These are phyloP conservation scores for Starmerella geochares DNA, from an alignment of 805 yeast species.

Conservation along the genomic window DNA sequence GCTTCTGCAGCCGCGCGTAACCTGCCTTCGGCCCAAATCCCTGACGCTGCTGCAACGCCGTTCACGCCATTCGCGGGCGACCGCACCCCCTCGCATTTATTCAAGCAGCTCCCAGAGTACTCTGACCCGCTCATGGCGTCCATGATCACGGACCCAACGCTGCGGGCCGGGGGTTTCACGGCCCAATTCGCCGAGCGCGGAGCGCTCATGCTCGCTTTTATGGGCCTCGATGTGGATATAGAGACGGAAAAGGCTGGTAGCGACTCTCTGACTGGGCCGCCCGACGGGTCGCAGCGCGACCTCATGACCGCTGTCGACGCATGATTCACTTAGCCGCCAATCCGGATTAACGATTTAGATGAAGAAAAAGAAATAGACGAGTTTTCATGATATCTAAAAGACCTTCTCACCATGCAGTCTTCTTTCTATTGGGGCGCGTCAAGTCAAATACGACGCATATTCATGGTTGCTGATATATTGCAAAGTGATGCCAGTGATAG, in stretches of 20 bases:
- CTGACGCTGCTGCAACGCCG: slow-evolving; percentile 38
- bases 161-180: slow-evolving; percentile 77
- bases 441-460: background rate
- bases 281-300: background rate
- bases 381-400: background rate
- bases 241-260: slow-evolving; percentile 41
- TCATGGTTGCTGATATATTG: too few species aligned
- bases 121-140: slow-evolving; percentile 52
- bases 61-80: slow-evolving; percentile 95
- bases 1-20: slow-evolving; percentile 23
- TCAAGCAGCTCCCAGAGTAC: slow-evolving; percentile 41
- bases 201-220: slow-evolving; percentile 77
- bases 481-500: too few species aligned
- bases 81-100: slow-evolving; percentile 46
- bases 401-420: too few species aligned
- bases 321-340: background rate
- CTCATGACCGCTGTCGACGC: background rate
- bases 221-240: slow-evolving; percentile 76
- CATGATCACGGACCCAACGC: slow-evolving; percentile 46
- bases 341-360: background rate
- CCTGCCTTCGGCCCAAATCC: slow-evolving; percentile 14
- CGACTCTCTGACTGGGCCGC: background rate
- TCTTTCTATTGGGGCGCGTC: too few species aligned
- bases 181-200: slow-evolving; percentile 59
- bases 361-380: background rate